These are phyloP conservation scores for Gloeostereum incarnatum DNA, from an alignment of 768 basidiomycete species.

Conservation along the genomic window DNA sequence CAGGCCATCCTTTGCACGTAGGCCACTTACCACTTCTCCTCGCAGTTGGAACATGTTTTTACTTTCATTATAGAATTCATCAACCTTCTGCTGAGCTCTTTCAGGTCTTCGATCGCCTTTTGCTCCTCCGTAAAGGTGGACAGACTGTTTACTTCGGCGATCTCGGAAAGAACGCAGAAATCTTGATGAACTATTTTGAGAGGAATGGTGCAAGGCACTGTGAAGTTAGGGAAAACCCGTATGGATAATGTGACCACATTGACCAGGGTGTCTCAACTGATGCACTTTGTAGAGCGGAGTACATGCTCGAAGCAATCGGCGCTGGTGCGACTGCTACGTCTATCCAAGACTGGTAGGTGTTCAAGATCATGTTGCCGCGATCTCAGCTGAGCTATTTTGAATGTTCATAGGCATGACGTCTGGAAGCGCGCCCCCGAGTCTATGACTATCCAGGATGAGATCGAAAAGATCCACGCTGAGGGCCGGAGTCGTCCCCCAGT, in stretches of 20 bases:
- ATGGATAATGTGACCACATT: not conserved
- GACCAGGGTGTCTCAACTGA: not conserved
- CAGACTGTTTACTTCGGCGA: conserved; percentile 70
- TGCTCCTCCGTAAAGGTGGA: conserved; percentile 74
- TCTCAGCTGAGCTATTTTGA: not conserved
- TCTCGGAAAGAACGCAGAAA: conserved; percentile 51
- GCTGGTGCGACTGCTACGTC: conserved; percentile 59
- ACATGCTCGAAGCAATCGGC: conserved; percentile 65
- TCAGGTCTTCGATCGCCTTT: conserved; percentile 70
- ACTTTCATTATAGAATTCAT: conserved; percentile 19
- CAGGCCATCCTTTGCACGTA: conserved; percentile 90
- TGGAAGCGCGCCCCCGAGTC: conserved; percentile 48
- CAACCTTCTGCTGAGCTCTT: conserved; percentile 83
- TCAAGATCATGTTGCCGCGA: too few relatives aligned
- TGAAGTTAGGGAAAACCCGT: conserved; percentile 66
- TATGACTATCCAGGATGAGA: conserved; percentile 20
- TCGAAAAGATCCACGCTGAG: conserved; percentile 37
- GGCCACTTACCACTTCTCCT: too few relatives aligned
- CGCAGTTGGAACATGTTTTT: not conserved
- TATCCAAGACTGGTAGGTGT: conserved; percentile 43
- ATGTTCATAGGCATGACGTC: conserved; percentile 21
- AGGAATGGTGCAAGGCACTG: conserved; percentile 55
- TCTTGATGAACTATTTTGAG: conserved; percentile 70
- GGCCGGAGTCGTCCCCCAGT: conserved; percentile 33
- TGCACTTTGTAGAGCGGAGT: conserved; percentile 37